Base-by-base conservation (phyloP, 2,329 filamentous ascomycete species). In the Coniochaeta sp. region DNA sequence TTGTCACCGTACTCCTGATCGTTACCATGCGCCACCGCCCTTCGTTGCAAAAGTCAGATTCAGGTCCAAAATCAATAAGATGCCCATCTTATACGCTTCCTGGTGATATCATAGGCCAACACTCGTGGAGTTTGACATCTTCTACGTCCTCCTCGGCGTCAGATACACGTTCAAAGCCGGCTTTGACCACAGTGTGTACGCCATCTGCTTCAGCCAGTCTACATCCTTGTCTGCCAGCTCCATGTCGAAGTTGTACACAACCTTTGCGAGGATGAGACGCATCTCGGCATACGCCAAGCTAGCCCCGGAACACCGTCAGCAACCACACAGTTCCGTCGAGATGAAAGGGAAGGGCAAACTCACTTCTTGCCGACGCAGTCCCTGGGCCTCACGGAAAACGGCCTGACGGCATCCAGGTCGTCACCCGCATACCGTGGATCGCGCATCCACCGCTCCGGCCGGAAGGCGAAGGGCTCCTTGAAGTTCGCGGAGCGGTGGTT, bases 271-370 rank as follows among this genome's bases (percentile, higher is more conserved):
- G 17, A 75, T 71, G 11, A 75, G 58, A 9, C 73, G 69, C 70
- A 76, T 73, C 61, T 76, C 73, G 19, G 66, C 68, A 38, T 72
- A 72, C 17, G 73, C 73, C 11, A 76, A 67, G 59, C 71, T 74
- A 50, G 50, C n/a, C n/a, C n/a, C n/a, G n/a, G 5, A 56, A 38
- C 36, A 19, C 12, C 33, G 36, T 58, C 26, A 58, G 56, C 22
- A 57, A 57, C n/a, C 34, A 12, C 2, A 9, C n/a, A n/a, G n/a
- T 3, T 52, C 24, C 8, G 12, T 28, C n/a, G n/a, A n/a, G n/a
- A 22, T 24, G 19, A 24, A 12, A 19, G 11, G 12, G 5, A 28
- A 12, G 12, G 44, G 44, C 2, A 17, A 17, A 31, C 47, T 52
- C 47, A 52, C 47, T 52, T 14, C 59, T 61, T 63, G 12, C 62